Percentiles rank a stretch among this genome's conserved stretches.
Conservation (phyloP, 768 basidiomycete genomes). For the Boletus bicolor region DNA sequence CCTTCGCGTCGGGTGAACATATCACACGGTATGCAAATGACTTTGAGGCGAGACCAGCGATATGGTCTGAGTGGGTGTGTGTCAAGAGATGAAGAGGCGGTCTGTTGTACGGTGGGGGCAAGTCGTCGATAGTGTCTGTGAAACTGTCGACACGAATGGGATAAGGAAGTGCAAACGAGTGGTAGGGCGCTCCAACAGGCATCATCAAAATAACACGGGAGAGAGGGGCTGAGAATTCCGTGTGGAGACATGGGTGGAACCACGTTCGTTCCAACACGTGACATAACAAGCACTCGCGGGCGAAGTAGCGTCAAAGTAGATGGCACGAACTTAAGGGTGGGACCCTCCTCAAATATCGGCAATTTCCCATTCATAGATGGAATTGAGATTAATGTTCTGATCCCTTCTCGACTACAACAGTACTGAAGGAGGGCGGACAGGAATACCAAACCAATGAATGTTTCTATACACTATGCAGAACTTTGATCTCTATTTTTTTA, state of each 20-base stretch:
- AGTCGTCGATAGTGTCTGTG: slow-evolving; percentile 37
- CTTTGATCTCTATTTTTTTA: too few relatives aligned
- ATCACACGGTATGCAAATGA: slow-evolving; percentile 70
- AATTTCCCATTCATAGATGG: too few relatives aligned
- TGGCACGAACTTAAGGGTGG: too few relatives aligned
- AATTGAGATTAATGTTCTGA: too few relatives aligned
- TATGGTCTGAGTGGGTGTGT: slow-evolving; percentile 89
- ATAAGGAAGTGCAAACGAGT: slow-evolving; percentile 76
- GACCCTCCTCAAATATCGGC: too few relatives aligned
- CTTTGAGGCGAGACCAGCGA: slow-evolving; percentile 69
- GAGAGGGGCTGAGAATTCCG: slow-evolving; percentile 13
- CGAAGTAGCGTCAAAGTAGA: too few relatives aligned
- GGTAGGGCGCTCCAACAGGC: slow-evolving; percentile 75
- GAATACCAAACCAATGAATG: too few relatives aligned
- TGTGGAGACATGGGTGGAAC: not conserved
- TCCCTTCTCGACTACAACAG: too few relatives aligned
- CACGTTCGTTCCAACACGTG: not conserved
- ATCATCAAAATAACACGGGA: slow-evolving; percentile 34
- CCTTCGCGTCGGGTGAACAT: slow-evolving; percentile 82
- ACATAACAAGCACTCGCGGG: not conserved
- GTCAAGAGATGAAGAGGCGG: slow-evolving; percentile 70
- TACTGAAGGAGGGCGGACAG: too few relatives aligned
- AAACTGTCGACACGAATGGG: slow-evolving; percentile 88
- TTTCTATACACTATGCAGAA: too few relatives aligned
- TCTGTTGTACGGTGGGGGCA: slow-evolving; percentile 32